Conservation (phyloP, 805 yeast species). For the Helenozyma baotianmanensis region DNA sequence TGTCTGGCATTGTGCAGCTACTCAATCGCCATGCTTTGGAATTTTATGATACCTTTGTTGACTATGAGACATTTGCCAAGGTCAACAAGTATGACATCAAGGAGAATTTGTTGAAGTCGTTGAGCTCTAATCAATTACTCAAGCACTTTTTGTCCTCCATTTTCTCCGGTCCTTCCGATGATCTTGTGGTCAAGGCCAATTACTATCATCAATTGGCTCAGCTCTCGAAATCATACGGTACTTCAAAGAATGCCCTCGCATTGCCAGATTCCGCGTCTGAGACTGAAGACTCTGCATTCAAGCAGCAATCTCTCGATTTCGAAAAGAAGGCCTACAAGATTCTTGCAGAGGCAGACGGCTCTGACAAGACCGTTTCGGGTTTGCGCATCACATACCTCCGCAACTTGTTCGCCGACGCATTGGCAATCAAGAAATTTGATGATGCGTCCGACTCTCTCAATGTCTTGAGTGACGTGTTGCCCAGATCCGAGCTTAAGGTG, state of each 20-base stretch:
- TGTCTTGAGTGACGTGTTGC: slow-evolving; percentile 2
- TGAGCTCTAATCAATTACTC: slow-evolving; percentile 13
- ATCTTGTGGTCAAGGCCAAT: slow-evolving; percentile 16
- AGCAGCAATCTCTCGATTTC: slow-evolving; percentile 19
- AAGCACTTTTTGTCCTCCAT: slow-evolving; percentile 20
- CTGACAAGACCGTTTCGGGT: not conserved
- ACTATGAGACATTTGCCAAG: slow-evolving; percentile 18
- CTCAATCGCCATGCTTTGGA: slow-evolving; percentile 23
- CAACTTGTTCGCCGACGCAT: slow-evolving; percentile 9
- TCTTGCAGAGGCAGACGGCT: slow-evolving; percentile 6
- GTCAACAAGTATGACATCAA: slow-evolving; percentile 8
- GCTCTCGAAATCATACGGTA: slow-evolving; percentile 4
- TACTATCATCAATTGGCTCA: slow-evolving; percentile 30
- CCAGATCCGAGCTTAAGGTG: slow-evolving; percentile 9
- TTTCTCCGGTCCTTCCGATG: slow-evolving; percentile 12
- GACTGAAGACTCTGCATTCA: too few relatives aligned
- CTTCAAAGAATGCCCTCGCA: not conserved
- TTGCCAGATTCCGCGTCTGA: too few relatives aligned
- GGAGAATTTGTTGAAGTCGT: slow-evolving; percentile 11
- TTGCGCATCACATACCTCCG: slow-evolving; percentile 5
- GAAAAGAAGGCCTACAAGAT: slow-evolving; percentile 23
- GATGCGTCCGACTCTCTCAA: slow-evolving; percentile 10
- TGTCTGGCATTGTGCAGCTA: slow-evolving; percentile 32
- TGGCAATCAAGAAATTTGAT: slow-evolving; percentile 7
- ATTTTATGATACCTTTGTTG: slow-evolving; percentile 20